These are phyloP conservation scores for Falciphora oryzae DNA, from an alignment of 2,329 filamentous ascomycete genomes.

Conservation along the genomic window DNA sequence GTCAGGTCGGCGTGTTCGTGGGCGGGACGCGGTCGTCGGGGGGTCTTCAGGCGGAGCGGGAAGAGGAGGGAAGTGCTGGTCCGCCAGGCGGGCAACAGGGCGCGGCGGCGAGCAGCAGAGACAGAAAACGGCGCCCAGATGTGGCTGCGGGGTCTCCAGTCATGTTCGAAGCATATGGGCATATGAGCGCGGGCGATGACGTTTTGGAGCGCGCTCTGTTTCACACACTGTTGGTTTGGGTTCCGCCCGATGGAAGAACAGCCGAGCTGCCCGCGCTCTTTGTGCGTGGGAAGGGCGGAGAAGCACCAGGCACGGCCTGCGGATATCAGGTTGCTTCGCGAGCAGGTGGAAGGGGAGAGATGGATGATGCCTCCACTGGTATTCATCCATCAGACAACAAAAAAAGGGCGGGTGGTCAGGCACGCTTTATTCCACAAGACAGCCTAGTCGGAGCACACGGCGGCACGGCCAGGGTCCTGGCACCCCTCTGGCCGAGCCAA, in stretches of 20 bases:
- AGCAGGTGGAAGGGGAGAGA: neutral
- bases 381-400: neutral
- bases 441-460: neutral
- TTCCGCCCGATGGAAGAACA: neutral
- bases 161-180: conserved; percentile 10
- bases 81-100: neutral
- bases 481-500: neutral
- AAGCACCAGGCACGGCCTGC: neutral
- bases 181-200: conserved; percentile 6
- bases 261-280: neutral
- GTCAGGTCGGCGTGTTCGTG: neutral
- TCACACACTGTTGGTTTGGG: neutral
- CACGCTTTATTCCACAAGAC: neutral
- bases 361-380: neutral
- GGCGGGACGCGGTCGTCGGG: neutral
- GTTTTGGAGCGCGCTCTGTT: conserved; percentile 2
- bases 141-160: conserved; percentile 7
- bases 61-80: neutral
- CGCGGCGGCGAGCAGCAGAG: conserved; percentile 2
- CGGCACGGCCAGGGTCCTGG: neutral
- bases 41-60: neutral
- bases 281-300: neutral
- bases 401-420: neutral
- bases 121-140: conserved; percentile 2
- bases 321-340: neutral